Conservation (phyloP, 2,329 filamentous ascomycete species). For the Phyllosticta ampelicida region DNA sequence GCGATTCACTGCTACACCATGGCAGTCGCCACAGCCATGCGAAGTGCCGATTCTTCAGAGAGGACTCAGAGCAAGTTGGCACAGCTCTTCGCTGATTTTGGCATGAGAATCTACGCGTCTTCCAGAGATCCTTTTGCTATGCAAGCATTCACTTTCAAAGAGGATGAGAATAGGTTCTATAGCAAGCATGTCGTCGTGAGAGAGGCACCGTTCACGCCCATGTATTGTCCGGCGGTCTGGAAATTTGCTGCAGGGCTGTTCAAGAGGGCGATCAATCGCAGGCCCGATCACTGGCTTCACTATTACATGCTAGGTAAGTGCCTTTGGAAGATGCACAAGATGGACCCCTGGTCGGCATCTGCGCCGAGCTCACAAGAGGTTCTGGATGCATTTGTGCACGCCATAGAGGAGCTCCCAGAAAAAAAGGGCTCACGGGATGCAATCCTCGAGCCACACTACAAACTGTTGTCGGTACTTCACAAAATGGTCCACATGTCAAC, state of each 20-base stretch:
- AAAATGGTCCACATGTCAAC: slow-evolving; percentile 56
- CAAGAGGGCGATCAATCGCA: slow-evolving; percentile 46
- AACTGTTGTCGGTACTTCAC: slow-evolving; percentile 69
- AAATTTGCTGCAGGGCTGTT: slow-evolving; percentile 54
- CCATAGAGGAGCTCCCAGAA: slow-evolving; percentile 51
- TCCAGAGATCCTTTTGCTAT: slow-evolving; percentile 57
- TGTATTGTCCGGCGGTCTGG: slow-evolving; percentile 52
- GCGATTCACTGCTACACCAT: slow-evolving; percentile 71
- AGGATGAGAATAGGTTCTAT: slow-evolving; percentile 51
- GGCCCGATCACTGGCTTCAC: slow-evolving; percentile 52
- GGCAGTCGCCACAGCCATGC: slow-evolving; percentile 52
- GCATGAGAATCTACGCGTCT: slow-evolving; percentile 56
- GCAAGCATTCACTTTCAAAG: slow-evolving; percentile 50
- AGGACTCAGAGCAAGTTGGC: slow-evolving; percentile 48
- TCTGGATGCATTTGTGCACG: slow-evolving; percentile 45
- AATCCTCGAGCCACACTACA: slow-evolving; percentile 85
- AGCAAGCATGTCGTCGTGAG: slow-evolving; percentile 28
- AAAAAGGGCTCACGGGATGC: slow-evolving; percentile 58
- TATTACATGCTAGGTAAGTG: slow-evolving; percentile 63
- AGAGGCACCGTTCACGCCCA: slow-evolving; percentile 44
- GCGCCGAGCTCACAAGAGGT: slow-evolving; percentile 35
- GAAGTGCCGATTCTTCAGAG: slow-evolving; percentile 42
- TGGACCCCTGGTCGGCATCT: slow-evolving; percentile 30
- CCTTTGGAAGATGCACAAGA: slow-evolving; percentile 58
- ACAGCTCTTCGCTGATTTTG: slow-evolving; percentile 59